Evolutionary conservation across 176 grass and related monocot species (phyloP), one percentile per base, ranked within the genome.

Genomic region (Bromus sterilis): DNA sequence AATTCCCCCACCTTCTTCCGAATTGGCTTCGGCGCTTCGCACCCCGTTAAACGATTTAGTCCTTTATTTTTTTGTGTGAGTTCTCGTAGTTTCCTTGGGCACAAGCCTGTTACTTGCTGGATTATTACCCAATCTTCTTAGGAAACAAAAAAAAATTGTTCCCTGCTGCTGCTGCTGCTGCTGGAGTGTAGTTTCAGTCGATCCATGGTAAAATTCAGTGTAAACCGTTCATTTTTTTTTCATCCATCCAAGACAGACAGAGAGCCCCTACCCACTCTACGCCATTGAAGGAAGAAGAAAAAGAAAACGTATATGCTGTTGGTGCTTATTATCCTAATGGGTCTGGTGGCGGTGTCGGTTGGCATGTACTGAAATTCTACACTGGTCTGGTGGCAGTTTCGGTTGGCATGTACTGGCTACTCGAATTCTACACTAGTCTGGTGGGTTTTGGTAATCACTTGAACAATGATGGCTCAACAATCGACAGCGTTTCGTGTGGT

Each of bases 241-340:
- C 13, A 16, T 23, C 70, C 53, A 29, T 39, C 53, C 4, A 20
- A 61, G 9, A n/a, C 5, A 14, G 42, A 15, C 13, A 44, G 42
- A 34, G 33, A 2, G 3, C 33, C 33, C 33, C 33, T 34, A 34
- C 33, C 33, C 33, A 2, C 10, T 1, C 21, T 60, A 48, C 79
- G 30, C 72, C 65, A 67, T 60, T 67, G 46, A 72, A 65, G 20
- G 28, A 72, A 32, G 37, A 35, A 32, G 37, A 35, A 28, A 7
- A 51, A 7, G 21, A 51, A 51, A 51, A 7, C 48, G 44, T 3
- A n/a, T 3, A n/a, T 36, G 11, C 10, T 46, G 83, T 74, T 86
- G 74, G 83, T 86, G 44, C 78, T 65, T 82, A 71, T 65, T 82
- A 71, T 71, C 34, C 37, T 77, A 82, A 66, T 71, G 56, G 74